Conservation (phyloP, 176 grass and related monocot species). For the Lolium rigidum region DNA sequence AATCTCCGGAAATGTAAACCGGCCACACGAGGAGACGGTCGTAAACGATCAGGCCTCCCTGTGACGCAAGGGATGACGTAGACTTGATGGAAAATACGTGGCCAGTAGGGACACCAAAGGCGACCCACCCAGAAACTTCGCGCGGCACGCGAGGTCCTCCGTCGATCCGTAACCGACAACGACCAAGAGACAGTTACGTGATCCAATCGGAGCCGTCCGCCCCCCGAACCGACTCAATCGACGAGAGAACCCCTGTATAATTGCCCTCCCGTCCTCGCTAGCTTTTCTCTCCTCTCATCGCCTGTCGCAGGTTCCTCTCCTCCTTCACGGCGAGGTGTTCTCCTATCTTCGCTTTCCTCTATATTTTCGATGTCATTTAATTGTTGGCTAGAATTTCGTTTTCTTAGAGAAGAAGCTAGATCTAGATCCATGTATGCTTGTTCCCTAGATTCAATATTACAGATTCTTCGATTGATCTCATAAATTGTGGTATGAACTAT, state of each 20-base stretch:
- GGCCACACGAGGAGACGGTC: neutral
- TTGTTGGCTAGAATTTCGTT: neutral
- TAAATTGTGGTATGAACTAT: too few relatives aligned
- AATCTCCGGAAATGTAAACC: too few relatives aligned
- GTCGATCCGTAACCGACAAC: neutral
- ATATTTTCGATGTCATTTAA: neutral
- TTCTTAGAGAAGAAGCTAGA: neutral
- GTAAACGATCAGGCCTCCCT: neutral
- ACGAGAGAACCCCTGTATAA: neutral
- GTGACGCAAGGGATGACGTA: conserved; percentile 31
- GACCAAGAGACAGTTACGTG: neutral
- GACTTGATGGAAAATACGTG: neutral
- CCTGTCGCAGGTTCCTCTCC: neutral
- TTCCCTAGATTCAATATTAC: too few relatives aligned
- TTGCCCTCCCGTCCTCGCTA: neutral
- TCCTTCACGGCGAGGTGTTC: neutral
- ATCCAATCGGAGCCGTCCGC: conserved; percentile 19
- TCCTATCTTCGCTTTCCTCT: neutral
- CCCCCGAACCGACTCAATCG: neutral
- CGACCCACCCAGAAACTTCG: neutral
- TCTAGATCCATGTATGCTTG: neutral
- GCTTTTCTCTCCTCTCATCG: neutral
- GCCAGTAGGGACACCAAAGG: neutral
- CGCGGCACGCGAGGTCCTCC: conserved; percentile 22
- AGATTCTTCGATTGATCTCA: too few relatives aligned